Percentiles rank a stretch among this genome's conserved stretches.
phyloP scores from a whole-genome alignment of 2,329 filamentous ascomycete species.

The Arthrobotrys iridis region DNA sequence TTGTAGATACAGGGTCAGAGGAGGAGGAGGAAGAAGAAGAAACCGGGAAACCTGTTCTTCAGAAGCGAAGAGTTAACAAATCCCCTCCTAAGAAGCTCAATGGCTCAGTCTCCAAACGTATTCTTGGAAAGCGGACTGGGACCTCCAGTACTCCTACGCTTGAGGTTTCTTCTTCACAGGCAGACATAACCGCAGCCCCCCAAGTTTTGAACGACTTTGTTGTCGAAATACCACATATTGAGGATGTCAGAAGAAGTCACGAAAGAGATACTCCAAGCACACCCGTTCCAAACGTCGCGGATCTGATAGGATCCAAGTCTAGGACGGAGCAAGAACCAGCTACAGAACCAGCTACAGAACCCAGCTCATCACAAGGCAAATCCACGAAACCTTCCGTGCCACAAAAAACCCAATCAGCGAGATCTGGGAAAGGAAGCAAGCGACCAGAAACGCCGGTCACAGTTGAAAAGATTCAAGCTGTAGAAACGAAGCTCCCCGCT shows the following conservation, averaged over 20 bases:
- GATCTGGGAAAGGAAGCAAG: not conserved
- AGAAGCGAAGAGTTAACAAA: not conserved
- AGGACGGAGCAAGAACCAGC: not conserved
- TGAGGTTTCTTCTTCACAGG: conserved; percentile 31
- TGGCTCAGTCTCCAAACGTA: not conserved
- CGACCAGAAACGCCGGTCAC: conserved; percentile 17
- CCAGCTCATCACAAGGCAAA: not conserved
- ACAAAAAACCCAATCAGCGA: not conserved
- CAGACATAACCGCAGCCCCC: not conserved
- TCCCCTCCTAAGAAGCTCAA: conserved; percentile 4
- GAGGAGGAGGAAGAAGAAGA: conserved; percentile 11
- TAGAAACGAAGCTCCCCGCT: not conserved
- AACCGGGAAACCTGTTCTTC: not conserved
- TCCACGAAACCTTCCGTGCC: conserved; percentile 9
- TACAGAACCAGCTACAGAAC: not conserved
- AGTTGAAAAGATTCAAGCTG: not conserved
- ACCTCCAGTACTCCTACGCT: conserved; percentile 22
- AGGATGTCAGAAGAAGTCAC: conserved; percentile 9
- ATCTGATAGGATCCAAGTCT: conserved; percentile 25
- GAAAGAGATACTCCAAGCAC: conserved; percentile 7
- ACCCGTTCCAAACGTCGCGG: conserved; percentile 23
- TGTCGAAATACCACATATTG: conserved; percentile 36
- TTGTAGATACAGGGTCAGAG: not conserved
- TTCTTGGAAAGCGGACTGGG: not conserved
- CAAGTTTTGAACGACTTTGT: conserved; percentile 23